Conservation (phyloP, 192 early-diverging fungal genomes). For the Coemansia sp. region DNA sequence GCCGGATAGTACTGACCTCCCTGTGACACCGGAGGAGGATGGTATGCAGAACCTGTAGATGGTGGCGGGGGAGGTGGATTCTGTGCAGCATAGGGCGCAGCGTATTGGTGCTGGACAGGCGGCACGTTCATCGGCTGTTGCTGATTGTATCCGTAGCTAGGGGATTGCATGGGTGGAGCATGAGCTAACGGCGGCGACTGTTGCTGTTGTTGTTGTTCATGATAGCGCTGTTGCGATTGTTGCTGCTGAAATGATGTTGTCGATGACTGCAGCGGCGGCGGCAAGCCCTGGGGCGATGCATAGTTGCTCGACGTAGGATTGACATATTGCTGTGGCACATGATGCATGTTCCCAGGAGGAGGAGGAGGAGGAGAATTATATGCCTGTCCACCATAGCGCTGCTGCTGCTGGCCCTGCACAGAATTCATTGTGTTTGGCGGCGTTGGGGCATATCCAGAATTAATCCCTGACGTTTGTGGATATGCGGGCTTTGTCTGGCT, state of each 20-base stretch:
- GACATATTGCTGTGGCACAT: constrained; percentile 7
- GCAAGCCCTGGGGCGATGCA: constrained; percentile 11
- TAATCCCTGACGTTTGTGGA: constrained; percentile 3
- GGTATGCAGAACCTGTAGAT: background rate
- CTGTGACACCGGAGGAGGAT: constrained; percentile 7
- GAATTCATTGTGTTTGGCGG: constrained; percentile 3
- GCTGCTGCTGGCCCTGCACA: background rate
- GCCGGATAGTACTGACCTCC: background rate
- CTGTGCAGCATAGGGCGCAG: background rate
- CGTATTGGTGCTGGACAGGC: background rate
- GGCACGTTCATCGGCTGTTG: background rate
- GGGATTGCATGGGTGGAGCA: background rate
- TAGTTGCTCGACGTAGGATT: constrained; percentile 4
- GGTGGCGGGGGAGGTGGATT: background rate
- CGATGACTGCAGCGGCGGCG: constrained; percentile 1
- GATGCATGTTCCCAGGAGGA: background rate
- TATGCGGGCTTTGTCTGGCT: background rate
- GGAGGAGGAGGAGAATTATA: background rate
- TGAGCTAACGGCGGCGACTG: constrained; percentile 8
- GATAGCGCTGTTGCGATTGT: constrained; percentile 9
- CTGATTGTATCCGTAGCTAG: background rate
- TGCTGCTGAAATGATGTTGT: constrained; percentile 5
- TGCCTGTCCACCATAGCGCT: constrained; percentile 8
- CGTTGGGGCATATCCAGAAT: constrained; percentile 11
- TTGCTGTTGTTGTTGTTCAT: constrained; percentile 9